Percentiles rank a stretch among this genome's conserved stretches.
These are phyloP conservation scores for Kluyveromyces starmeri DNA, from an alignment of 805 yeast species.

Conservation along the genomic window DNA sequence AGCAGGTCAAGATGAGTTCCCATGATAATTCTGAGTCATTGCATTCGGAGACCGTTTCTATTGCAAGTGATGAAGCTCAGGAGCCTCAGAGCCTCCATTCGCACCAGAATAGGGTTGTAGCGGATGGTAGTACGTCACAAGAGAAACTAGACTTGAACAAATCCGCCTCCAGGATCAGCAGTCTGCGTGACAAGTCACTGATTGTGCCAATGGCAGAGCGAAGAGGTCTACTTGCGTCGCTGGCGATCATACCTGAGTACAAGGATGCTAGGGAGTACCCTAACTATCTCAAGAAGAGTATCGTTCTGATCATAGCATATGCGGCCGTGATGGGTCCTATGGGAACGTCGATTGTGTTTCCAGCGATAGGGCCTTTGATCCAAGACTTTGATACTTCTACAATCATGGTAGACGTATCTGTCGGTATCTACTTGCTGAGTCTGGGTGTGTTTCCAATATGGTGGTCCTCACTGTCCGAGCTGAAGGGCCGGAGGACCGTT, in stretches of 20 bases:
- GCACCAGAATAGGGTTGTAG: not conserved
- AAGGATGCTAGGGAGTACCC: slow-evolving; percentile 65
- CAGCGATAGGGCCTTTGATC: slow-evolving; percentile 59
- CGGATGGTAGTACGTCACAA: not conserved
- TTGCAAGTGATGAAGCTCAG: slow-evolving; percentile 1
- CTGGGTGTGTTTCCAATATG: slow-evolving; percentile 77
- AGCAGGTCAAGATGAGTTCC: too few species aligned
- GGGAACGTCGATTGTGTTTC: slow-evolving; percentile 79
- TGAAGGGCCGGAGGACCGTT: slow-evolving; percentile 64
- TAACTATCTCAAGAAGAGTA: slow-evolving; percentile 35
- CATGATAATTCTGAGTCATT: too few species aligned
- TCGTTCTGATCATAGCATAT: slow-evolving; percentile 58
- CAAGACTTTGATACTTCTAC: slow-evolving; percentile 46
- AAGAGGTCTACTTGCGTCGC: slow-evolving; percentile 47
- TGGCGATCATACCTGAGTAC: slow-evolving; percentile 57
- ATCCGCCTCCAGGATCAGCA: slow-evolving; percentile 1
- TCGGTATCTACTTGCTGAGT: slow-evolving; percentile 67
- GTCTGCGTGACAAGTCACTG: slow-evolving; percentile 12
- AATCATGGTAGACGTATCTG: slow-evolving; percentile 62
- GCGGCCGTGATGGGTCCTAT: slow-evolving; percentile 80
- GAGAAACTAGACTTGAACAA: not conserved
- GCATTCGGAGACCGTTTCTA: not conserved
- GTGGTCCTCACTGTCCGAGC: slow-evolving; percentile 80
- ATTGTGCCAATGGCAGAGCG: slow-evolving; percentile 31
- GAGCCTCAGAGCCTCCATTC: not conserved